phyloP scores from a whole-genome alignment of 2,329 filamentous ascomycete species.

The Mariannaea elegans region DNA sequence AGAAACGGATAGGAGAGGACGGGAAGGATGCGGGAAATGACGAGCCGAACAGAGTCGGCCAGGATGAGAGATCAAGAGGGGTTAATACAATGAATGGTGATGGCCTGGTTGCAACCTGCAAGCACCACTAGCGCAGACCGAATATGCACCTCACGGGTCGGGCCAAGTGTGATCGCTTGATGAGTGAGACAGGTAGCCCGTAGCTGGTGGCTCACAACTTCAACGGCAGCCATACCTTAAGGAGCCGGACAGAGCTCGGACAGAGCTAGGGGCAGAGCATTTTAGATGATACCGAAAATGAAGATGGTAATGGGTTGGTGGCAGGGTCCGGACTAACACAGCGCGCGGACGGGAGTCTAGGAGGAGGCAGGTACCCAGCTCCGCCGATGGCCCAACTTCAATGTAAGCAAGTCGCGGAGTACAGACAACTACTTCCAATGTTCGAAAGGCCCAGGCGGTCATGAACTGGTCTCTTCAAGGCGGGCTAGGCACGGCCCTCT shows the following conservation, averaged over 20 bases:
- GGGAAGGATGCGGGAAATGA: slow-evolving; percentile 18
- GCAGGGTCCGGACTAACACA: not conserved
- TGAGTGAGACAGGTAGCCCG: not conserved
- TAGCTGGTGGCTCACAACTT: not conserved
- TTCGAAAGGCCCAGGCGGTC: not conserved
- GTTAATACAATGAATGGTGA: not conserved
- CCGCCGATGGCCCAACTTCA: slow-evolving; percentile 4
- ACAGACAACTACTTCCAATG: slow-evolving; percentile 9
- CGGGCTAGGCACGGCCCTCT: slow-evolving; percentile 8
- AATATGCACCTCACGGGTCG: not conserved
- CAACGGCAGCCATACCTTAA: not conserved
- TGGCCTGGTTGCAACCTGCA: not conserved
- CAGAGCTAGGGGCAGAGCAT: not conserved
- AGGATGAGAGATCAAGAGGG: not conserved
- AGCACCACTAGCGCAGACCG: not conserved
- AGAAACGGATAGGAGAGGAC: slow-evolving; percentile 15
- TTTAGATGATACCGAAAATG: not conserved
- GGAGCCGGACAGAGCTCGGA: too few species aligned
- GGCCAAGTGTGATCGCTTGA: not conserved
- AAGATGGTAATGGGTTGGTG: not conserved
- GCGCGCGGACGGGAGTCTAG: not conserved
- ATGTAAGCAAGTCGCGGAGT: not conserved
- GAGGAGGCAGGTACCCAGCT: not conserved
- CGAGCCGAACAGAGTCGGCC: not conserved
- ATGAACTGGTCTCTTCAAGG: slow-evolving; percentile 1